Conservation (phyloP, 495 filamentous ascomycete genomes). For the Ramalina intermedia region DNA sequence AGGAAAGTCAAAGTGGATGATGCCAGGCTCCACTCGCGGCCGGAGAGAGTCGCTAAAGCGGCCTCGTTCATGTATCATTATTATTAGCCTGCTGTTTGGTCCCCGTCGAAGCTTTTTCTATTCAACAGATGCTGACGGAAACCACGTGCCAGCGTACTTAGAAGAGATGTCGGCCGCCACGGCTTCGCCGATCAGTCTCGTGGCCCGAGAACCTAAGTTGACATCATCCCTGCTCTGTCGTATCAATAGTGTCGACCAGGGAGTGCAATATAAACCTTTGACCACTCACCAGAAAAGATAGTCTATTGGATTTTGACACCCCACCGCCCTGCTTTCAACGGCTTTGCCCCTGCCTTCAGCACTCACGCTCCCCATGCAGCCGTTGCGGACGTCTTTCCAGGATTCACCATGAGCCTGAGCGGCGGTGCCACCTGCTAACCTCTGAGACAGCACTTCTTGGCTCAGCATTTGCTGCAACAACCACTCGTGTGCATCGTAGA, state of each 20-base stretch:
- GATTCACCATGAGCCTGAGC: slow-evolving; percentile 23
- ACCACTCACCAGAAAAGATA: slow-evolving; percentile 36
- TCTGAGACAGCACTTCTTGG: slow-evolving; percentile 28
- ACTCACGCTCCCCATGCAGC: slow-evolving; percentile 8
- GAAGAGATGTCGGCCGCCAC: slow-evolving; percentile 31
- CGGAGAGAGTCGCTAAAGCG: too few relatives aligned
- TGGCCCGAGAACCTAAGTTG: slow-evolving; percentile 33
- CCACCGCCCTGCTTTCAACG: neutral
- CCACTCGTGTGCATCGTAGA: slow-evolving; percentile 37
- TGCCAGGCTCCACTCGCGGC: too few relatives aligned
- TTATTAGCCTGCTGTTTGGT: too few relatives aligned
- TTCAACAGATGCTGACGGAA: slow-evolving; percentile 1
- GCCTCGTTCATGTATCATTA: too few relatives aligned
- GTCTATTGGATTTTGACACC: slow-evolving; percentile 31
- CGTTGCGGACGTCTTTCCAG: slow-evolving; percentile 24
- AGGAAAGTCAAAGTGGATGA: too few relatives aligned
- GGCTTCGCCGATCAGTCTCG: slow-evolving; percentile 33
- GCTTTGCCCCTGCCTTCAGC: neutral
- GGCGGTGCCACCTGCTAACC: slow-evolving; percentile 29
- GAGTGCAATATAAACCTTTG: neutral
- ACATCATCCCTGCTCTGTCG: slow-evolving; percentile 33
- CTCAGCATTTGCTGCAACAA: slow-evolving; percentile 34
- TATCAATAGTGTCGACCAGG: slow-evolving; percentile 4
- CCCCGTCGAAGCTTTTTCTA: neutral
- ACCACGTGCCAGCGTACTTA: slow-evolving; percentile 17